Evolutionary conservation across 805 yeast genomes (phyloP), one percentile per base, ranked within the genome.

Genomic region (Clavispora santaluciae): DNA sequence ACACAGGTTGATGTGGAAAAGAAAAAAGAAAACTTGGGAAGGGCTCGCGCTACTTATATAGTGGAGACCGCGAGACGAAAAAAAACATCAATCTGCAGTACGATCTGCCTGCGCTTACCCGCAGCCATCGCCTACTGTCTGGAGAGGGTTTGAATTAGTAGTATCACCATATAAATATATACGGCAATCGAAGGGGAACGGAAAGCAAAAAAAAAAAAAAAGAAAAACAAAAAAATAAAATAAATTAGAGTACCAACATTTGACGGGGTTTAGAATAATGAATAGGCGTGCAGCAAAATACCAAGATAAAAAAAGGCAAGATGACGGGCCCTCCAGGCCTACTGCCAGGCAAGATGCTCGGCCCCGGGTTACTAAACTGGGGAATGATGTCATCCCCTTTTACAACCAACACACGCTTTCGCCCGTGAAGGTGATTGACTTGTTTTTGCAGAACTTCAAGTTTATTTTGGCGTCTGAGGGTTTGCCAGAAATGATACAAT

Each of bases 401-500:
- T 51, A 58, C 3, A 55, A 68, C 1, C 59, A 58, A 13, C 31
- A 51, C 33, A 46, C 69, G 7, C 51, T 72, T 16, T 57, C 62
- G 16, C 66, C 73, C 13, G 38, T 44, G 12, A 63, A 63, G 34
- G 62, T 69, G 12, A 50, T 75, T 5, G 63, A 57, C 41, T 48
- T 73, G 41, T 73, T 67, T 48, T 48, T 58, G 31, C 57, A 51
- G 22, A 47, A 52, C 22, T 69, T 72, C 40, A 47, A 55, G 38
- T 56, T 53, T 36, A 59, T 64, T 17, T 57, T 70, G 12, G 63
- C 56, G 8, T 54, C 70, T 0, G 65, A 60, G 7, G 59, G 58
- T 11, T 61, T 76, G 10, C 59, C 64, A 2, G 61, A 51, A 1
- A 64, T 68, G 37, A 75, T 88, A 20, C 96, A 89, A 56, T 47